phyloP scores from a whole-genome alignment of 2,329 filamentous ascomycete genomes.

The Plenodomus lindquistii region DNA sequence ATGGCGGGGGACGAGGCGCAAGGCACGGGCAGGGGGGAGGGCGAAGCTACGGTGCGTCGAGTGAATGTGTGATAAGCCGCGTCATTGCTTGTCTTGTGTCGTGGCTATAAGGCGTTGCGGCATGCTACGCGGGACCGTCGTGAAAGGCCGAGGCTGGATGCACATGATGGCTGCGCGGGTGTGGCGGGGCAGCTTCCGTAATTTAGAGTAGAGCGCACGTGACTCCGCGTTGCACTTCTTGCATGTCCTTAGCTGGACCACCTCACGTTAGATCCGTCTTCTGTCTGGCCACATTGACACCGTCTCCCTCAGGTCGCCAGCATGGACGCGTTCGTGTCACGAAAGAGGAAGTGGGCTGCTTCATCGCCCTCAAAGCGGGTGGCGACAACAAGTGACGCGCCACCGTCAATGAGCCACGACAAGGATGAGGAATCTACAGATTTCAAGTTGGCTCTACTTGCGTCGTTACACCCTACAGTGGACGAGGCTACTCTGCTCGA shows the following conservation, averaged over 20 bases:
- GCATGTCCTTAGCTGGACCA: too few species aligned
- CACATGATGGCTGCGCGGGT: conserved; percentile 2
- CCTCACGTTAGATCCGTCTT: too few species aligned
- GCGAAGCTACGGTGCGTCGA: conserved; percentile 18
- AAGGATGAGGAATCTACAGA: conserved; percentile 76
- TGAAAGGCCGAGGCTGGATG: conserved; percentile 22
- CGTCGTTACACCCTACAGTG: conserved; percentile 71
- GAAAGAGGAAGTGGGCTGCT: conserved; percentile 39
- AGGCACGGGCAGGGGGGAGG: background rate
- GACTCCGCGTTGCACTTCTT: conserved; percentile 13
- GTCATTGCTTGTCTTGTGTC: conserved; percentile 19
- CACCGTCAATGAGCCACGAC: background rate
- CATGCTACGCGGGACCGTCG: conserved; percentile 23
- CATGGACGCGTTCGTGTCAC: conserved; percentile 47
- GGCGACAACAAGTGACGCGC: background rate
- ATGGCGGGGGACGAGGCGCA: conserved; percentile 54
- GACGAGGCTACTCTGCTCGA: conserved; percentile 75
- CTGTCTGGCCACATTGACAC: background rate
- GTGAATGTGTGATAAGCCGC: conserved; percentile 4
- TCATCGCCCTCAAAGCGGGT: conserved; percentile 1
- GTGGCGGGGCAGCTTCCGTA: conserved; percentile 17
- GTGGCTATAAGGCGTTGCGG: conserved; percentile 15
- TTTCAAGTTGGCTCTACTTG: conserved; percentile 80
- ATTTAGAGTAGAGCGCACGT: conserved; percentile 13
- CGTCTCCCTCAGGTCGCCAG: background rate